These are phyloP conservation scores for Liquidambar formosana DNA, from an alignment of 164 flowering plant genomes.

Conservation along the genomic window DNA sequence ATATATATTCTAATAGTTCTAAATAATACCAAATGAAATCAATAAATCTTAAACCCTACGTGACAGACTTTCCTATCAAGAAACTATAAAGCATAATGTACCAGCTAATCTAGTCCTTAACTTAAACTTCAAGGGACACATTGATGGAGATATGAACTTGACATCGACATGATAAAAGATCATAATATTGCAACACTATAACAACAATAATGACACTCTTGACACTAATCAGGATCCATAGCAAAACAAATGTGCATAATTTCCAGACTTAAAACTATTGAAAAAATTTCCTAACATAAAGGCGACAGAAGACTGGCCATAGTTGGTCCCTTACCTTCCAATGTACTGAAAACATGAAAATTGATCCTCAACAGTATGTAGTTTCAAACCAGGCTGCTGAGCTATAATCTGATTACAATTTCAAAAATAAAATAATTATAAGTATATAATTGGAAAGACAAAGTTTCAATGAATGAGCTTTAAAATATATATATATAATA, in stretches of 20 bases:
- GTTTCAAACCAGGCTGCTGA: slow-evolving; percentile 38
- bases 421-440: not conserved
- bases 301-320: not conserved
- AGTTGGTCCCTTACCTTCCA: slow-evolving; percentile 41
- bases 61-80: too few relatives aligned
- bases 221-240: too few relatives aligned
- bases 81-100: too few relatives aligned
- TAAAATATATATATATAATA: not conserved
- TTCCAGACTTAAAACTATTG: not conserved
- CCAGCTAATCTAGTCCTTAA: too few relatives aligned
- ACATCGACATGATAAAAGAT: too few relatives aligned
- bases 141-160: too few relatives aligned
- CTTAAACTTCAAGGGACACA: too few relatives aligned
- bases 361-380: slow-evolving; percentile 41
- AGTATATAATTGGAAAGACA: slow-evolving; percentile 2
- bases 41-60: too few relatives aligned
- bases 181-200: too few relatives aligned
- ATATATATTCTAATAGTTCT: too few relatives aligned
- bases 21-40: too few relatives aligned
- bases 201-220: too few relatives aligned
- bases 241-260: not conserved
- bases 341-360: slow-evolving; percentile 48
- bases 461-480: not conserved
- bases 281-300: not conserved
- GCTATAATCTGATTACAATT: slow-evolving; percentile 40